phyloP scores from a whole-genome alignment of 78 protist genomes.

The Cavenderia fasciculata region DNA sequence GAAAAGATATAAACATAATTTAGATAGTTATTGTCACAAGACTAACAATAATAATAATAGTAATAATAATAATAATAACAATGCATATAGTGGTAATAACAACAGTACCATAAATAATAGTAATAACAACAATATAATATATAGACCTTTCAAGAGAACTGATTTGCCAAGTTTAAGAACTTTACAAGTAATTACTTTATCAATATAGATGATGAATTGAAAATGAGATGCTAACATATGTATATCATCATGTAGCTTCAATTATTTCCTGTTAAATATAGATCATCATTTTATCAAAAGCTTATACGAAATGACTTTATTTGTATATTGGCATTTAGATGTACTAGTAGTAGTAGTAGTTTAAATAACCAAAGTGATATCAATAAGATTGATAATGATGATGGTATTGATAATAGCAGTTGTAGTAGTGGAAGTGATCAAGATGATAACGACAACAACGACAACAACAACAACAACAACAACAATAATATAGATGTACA shows the following conservation, averaged over 20 bases:
- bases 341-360: neutral
- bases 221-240: neutral
- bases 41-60: too few species aligned
- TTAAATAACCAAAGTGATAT: neutral
- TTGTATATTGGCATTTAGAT: conserved; percentile 3
- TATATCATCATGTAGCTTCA: neutral
- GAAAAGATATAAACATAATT: too few species aligned
- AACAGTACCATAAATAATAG: too few species aligned
- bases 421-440: neutral
- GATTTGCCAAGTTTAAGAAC: conserved; percentile 9
- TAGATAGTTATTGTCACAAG: too few species aligned
- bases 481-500: neutral
- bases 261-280: conserved; percentile 55
- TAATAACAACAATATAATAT: too few species aligned
- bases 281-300: conserved; percentile 25
- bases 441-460: neutral
- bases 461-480: neutral
- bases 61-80: too few species aligned
- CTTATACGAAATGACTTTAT: neutral
- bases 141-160: conserved; percentile 24
- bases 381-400: neutral
- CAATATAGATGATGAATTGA: too few species aligned
- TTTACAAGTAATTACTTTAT: neutral
- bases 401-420: neutral
- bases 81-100: too few species aligned